These are phyloP conservation scores for Neoboletus subvelutipes DNA, from an alignment of 768 basidiomycete genomes.

Conservation along the genomic window DNA sequence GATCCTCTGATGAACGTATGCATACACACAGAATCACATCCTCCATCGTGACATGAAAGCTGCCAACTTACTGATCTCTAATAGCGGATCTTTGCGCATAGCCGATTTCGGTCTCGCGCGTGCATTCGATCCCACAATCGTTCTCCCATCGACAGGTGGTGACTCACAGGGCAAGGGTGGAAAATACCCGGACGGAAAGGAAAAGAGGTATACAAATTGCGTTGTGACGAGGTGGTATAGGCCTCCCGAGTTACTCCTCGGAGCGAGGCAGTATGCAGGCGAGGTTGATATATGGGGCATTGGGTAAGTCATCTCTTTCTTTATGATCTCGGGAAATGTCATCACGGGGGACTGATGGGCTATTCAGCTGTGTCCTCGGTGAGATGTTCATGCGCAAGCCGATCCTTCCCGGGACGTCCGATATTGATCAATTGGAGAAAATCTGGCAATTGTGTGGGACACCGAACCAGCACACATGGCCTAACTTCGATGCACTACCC, in stretches of 20 bases:
- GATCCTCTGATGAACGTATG: conserved; percentile 8
- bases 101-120: conserved; percentile 98
- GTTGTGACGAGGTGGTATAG: conserved; percentile 96
- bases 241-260: conserved; percentile 88
- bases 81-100: conserved; percentile 78
- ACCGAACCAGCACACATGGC: conserved; percentile 81
- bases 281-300: conserved; percentile 98
- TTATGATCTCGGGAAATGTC: background rate
- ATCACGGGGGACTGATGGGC: background rate
- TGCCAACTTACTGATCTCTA: conserved; percentile 92
- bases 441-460: conserved; percentile 91
- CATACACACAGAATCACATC: conserved; percentile 75
- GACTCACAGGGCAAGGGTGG: conserved; percentile 21
- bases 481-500: conserved; percentile 69
- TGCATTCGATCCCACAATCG: conserved; percentile 58
- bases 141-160: conserved; percentile 27
- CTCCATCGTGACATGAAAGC: conserved; percentile 99
- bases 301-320: conserved; percentile 54
- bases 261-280: conserved; percentile 85
- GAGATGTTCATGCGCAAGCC: conserved; percentile 92
- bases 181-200: conserved; percentile 45
- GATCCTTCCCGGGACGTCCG: conserved; percentile 83
- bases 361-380: conserved; percentile 82
- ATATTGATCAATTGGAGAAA: conserved; percentile 87
- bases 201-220: conserved; percentile 89